Evolutionary conservation across 2,329 filamentous ascomycete species (phyloP).

Genomic region (Phyllachora maydis): DNA sequence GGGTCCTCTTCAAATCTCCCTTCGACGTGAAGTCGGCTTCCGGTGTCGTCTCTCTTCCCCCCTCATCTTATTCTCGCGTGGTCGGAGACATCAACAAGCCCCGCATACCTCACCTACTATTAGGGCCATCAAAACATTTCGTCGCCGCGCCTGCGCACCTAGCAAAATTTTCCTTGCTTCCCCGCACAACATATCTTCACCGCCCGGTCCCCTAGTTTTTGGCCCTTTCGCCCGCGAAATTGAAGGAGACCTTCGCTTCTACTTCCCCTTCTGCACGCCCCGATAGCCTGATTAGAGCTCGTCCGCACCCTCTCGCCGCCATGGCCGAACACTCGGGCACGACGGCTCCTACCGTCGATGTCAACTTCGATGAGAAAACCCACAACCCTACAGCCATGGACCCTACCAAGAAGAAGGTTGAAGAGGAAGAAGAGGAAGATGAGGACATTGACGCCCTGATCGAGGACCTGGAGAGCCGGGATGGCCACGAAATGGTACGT

Average conservation of each 20-base stretch:
- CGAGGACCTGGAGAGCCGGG: slow-evolving; percentile 67
- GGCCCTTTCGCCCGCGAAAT: slow-evolving; percentile 2
- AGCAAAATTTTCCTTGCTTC: slow-evolving; percentile 2
- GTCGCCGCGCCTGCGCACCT: slow-evolving; percentile 2
- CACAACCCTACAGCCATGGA: no score
- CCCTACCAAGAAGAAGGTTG: slow-evolving; percentile 18
- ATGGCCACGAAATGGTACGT: slow-evolving; percentile 40
- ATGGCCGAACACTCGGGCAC: slow-evolving; percentile 28
- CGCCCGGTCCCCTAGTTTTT: no score
- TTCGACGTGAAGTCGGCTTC: slow-evolving; percentile 23
- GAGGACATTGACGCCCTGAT: slow-evolving; percentile 77
- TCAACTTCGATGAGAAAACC: slow-evolving; percentile 43
- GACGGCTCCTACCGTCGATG: slow-evolving; percentile 41
- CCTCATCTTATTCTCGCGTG: slow-evolving; percentile 4
- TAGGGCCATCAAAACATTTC: slow-evolving; percentile 8
- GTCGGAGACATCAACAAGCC: slow-evolving; percentile 5
- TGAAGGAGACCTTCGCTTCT: slow-evolving; percentile 3
- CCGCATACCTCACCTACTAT: slow-evolving; percentile 5
- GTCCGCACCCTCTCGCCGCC: slow-evolving; percentile 9
- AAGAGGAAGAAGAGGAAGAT: slow-evolving; percentile 51
- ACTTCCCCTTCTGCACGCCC: slow-evolving; percentile 2
- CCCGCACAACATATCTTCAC: slow-evolving; percentile 6
- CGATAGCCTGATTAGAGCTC: slow-evolving; percentile 9
- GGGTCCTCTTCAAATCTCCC: slow-evolving; percentile 20
- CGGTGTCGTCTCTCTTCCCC: slow-evolving; percentile 7